A percentile compares a stretch with the other conserved stretches of the same genome.
phyloP scores from a whole-genome alignment of 2,329 filamentous ascomycete species.

The Cladosporium sp. region DNA sequence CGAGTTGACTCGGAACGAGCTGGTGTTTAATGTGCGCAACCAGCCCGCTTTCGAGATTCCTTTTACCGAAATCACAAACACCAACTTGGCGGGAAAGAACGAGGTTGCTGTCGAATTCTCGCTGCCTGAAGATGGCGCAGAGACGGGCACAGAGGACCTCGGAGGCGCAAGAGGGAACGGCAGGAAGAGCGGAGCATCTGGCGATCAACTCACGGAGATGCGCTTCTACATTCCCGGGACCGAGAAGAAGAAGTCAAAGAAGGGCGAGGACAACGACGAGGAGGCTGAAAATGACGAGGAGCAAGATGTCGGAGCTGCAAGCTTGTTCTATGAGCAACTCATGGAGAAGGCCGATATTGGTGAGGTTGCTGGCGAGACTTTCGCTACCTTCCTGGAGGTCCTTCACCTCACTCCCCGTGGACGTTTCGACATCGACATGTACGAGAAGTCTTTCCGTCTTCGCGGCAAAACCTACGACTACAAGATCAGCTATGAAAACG shows the following conservation, averaged over 20 bases:
- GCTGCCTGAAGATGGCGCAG: constrained; percentile 65
- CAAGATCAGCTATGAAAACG: constrained; percentile 96
- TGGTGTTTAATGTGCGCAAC: constrained; percentile 96
- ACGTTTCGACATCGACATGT: constrained; percentile 99
- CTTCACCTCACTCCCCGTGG: constrained; percentile 97
- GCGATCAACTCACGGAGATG: constrained; percentile 96
- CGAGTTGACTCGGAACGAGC: constrained; percentile 91
- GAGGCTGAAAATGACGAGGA: constrained; percentile 56
- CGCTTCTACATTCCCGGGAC: constrained; percentile 96
- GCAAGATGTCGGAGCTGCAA: constrained; percentile 93
- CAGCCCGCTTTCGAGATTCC: constrained; percentile 94
- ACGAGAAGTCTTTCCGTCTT: constrained; percentile 93
- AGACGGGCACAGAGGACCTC: constrained; percentile 69
- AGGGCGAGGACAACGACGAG: constrained; percentile 59
- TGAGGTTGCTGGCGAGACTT: constrained; percentile 97
- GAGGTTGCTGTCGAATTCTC: constrained; percentile 96
- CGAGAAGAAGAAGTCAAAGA: constrained; percentile 67
- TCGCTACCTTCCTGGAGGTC: constrained; percentile 94
- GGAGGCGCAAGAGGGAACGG: constrained; percentile 72
- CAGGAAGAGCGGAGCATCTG: constrained; percentile 82
- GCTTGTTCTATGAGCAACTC: constrained; percentile 95
- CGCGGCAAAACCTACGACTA: constrained; percentile 99
- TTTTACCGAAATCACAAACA: constrained; percentile 96
- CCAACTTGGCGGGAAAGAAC: constrained; percentile 94
- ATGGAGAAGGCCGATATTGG: constrained; percentile 99